A percentile compares a stretch with the other conserved stretches of the same genome.
These are phyloP conservation scores for Phialocephala subalpina DNA, from an alignment of 2,329 filamentous ascomycete species.

Conservation along the genomic window DNA sequence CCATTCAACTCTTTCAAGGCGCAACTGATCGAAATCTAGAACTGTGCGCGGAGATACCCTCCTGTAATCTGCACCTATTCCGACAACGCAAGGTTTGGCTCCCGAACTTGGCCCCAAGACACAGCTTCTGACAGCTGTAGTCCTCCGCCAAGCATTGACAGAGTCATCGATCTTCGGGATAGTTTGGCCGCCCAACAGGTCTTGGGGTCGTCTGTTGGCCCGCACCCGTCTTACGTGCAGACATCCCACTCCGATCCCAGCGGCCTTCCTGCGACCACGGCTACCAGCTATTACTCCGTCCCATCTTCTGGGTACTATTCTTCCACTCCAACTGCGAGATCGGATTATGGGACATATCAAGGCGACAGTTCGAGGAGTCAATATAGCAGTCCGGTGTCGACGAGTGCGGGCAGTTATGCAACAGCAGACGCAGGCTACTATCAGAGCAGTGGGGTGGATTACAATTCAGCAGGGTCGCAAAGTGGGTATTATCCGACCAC, in stretches of 20 bases:
- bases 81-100: constrained; percentile 30
- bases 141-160: constrained; percentile 27
- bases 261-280: constrained; percentile 19
- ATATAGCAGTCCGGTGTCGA: constrained; percentile 14
- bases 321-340: constrained; percentile 20
- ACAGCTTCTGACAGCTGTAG: constrained; percentile 28
- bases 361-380: constrained; percentile 16
- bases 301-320: constrained; percentile 22
- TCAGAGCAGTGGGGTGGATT: constrained; percentile 25
- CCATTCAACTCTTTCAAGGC: too few relatives aligned
- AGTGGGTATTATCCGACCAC: constrained; percentile 28
- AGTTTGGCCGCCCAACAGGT: constrained; percentile 5
- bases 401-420: constrained; percentile 21
- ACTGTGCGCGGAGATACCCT: constrained; percentile 35
- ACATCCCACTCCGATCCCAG: constrained; percentile 21
- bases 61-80: constrained; percentile 33
- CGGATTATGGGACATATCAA: constrained; percentile 24
- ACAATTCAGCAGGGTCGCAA: constrained; percentile 17
- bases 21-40: too few relatives aligned
- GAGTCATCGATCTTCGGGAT: constrained; percentile 22
- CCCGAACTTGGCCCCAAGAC: background rate
- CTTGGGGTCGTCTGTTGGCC: constrained; percentile 3
- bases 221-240: constrained; percentile 24
- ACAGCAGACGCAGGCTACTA: constrained; percentile 25
- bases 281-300: constrained; percentile 19